Conservation (phyloP, 495 filamentous ascomycete genomes). For the Penicillium mononematosum region DNA sequence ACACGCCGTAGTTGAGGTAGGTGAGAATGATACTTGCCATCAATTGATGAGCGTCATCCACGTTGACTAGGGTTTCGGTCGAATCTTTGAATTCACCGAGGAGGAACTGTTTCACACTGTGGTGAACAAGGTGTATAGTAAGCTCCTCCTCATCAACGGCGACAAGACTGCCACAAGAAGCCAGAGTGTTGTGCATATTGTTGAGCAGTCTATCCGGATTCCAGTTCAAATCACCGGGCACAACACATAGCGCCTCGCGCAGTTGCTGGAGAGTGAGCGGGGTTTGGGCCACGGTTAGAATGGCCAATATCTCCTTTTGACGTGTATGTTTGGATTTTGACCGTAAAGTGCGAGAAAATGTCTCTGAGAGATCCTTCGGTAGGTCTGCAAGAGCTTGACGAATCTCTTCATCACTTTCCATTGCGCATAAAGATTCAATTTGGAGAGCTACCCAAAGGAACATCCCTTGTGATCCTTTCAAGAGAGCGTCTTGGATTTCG, state of each 20-base stretch:
- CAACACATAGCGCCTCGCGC: background rate
- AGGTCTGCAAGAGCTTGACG: background rate
- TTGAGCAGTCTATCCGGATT: background rate
- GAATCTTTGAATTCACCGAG: background rate
- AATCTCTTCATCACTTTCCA: background rate
- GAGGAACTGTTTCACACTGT: background rate
- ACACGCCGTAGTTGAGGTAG: constrained; percentile 1
- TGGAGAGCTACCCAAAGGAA: background rate
- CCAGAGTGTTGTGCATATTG: background rate
- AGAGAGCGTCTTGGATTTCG: background rate
- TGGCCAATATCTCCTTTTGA: background rate
- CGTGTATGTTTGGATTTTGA: background rate
- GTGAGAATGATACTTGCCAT: background rate
- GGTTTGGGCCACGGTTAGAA: background rate
- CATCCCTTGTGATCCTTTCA: background rate
- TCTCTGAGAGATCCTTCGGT: background rate
- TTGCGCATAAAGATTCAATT: background rate
- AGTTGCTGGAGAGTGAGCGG: background rate
- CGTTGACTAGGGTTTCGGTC: background rate
- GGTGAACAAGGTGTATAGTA: background rate
- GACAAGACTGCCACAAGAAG: background rate
- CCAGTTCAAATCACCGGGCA: background rate
- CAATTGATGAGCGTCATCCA: background rate
- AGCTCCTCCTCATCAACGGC: background rate
- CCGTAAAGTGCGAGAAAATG: background rate